A percentile compares a stretch with the other conserved stretches of the same genome.
Evolutionary conservation across 371 early-diverging fungal species (phyloP).

Genomic region (Mucor indicus): DNA sequence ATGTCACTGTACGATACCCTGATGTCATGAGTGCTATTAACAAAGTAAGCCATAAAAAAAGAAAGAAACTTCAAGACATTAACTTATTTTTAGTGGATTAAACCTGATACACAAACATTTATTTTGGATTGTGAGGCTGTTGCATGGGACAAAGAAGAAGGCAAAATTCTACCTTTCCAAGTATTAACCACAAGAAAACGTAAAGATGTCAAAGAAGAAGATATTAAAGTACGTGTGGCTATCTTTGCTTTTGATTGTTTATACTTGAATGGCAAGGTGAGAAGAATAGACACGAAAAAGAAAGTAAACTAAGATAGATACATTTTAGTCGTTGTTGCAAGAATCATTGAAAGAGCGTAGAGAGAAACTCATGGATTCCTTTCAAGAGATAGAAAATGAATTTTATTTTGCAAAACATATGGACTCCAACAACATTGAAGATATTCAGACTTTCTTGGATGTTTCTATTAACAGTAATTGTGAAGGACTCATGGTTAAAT

Average conservation of each 20-base stretch:
- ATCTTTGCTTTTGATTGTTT: conserved; percentile 98
- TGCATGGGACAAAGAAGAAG: conserved; percentile 91
- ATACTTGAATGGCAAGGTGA: conserved; percentile 89
- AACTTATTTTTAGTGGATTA: conserved; percentile 48
- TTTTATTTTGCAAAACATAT: conserved; percentile 89
- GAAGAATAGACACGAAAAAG: not conserved
- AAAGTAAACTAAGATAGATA: not conserved
- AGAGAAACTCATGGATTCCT: conserved; percentile 69
- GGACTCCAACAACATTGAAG: conserved; percentile 86
- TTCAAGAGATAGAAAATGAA: conserved; percentile 81
- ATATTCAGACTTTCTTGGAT: conserved; percentile 94
- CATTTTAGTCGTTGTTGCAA: conserved; percentile 68
- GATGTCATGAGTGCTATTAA: conserved; percentile 80
- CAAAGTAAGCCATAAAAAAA: conserved; percentile 40
- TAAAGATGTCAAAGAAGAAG: conserved; percentile 89
- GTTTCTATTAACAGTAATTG: conserved; percentile 88
- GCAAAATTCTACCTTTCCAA: conserved; percentile 97
- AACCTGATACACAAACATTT: conserved; percentile 72
- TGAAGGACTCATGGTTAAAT: conserved; percentile 99
- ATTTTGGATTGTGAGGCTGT: conserved; percentile 99
- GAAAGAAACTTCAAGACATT: not conserved
- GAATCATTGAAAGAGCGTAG: conserved; percentile 82
- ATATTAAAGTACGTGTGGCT: conserved; percentile 94
- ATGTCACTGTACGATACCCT: conserved; percentile 93
- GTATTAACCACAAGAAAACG: conserved; percentile 97